These are phyloP conservation scores for Arabis alpina DNA, from an alignment of 345 rosid genomes.

Conservation along the genomic window DNA sequence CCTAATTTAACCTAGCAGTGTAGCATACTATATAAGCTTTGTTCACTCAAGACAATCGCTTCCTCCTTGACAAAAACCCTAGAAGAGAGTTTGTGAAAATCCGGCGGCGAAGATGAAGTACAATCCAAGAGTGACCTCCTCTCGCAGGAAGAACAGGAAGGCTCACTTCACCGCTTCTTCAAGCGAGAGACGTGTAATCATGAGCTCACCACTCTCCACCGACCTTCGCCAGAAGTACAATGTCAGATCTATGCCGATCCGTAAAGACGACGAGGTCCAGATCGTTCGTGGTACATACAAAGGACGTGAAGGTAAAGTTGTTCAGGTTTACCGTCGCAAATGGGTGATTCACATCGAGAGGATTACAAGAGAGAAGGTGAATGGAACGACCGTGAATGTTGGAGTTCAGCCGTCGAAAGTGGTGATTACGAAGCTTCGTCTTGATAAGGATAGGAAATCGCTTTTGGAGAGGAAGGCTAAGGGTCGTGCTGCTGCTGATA, in stretches of 20 bases:
- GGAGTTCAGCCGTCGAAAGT: slow-evolving; percentile 77
- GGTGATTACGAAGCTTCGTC: slow-evolving; percentile 70
- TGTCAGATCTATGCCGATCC: slow-evolving; percentile 79
- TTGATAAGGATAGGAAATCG: slow-evolving; percentile 77
- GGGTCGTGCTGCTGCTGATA: slow-evolving; percentile 77
- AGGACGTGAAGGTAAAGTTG: slow-evolving; percentile 83
- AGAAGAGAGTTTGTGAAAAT: slow-evolving; percentile 14
- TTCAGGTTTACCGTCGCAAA: slow-evolving; percentile 74
- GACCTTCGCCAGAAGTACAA: slow-evolving; percentile 82
- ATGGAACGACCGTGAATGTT: slow-evolving; percentile 79
- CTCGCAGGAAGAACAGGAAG: slow-evolving; percentile 83
- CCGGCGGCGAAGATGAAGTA: slow-evolving; percentile 66
- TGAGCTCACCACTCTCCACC: slow-evolving; percentile 72
- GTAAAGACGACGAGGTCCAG: slow-evolving; percentile 86
- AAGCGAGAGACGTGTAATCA: slow-evolving; percentile 69
- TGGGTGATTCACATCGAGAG: slow-evolving; percentile 91
- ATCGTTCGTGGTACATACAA: slow-evolving; percentile 81
- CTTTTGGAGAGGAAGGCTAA: slow-evolving; percentile 76
- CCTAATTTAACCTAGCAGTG: slow-evolving; percentile 28
- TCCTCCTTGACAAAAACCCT: slow-evolving; percentile 38
- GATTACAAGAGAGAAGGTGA: slow-evolving; percentile 80
- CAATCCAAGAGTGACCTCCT: slow-evolving; percentile 72
- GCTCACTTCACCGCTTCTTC: slow-evolving; percentile 79
- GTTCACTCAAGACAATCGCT: neutral
- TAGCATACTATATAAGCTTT: slow-evolving; percentile 18